phyloP scores from a whole-genome alignment of 371 early-diverging fungal species.

The Rhizomucor pusillus region DNA sequence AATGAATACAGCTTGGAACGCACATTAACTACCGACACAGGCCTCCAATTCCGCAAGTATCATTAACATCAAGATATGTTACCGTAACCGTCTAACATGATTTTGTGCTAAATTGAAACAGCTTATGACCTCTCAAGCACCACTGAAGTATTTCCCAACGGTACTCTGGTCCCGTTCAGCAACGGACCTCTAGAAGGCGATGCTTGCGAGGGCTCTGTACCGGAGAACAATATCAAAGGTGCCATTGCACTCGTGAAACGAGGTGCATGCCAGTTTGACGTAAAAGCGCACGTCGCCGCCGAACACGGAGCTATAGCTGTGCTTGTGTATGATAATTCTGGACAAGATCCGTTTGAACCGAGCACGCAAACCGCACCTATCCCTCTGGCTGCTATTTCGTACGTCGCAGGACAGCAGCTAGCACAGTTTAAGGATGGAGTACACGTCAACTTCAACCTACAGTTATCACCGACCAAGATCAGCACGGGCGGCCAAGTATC shows the following conservation, averaged over 20 bases:
- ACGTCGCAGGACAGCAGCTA: slow-evolving; percentile 17
- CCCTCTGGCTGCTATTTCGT: slow-evolving; percentile 34
- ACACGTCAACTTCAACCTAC: slow-evolving; percentile 4
- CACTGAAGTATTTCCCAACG: slow-evolving; percentile 22
- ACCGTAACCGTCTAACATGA: too few species aligned
- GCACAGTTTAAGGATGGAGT: background rate
- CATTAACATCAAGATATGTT: background rate
- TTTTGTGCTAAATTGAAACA: slow-evolving; percentile 7
- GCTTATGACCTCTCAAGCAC: slow-evolving; percentile 26
- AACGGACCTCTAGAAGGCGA: slow-evolving; percentile 6
- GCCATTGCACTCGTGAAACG: slow-evolving; percentile 54
- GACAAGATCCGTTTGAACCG: slow-evolving; percentile 14
- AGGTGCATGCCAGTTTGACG: slow-evolving; percentile 59
- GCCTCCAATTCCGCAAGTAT: slow-evolving; percentile 19
- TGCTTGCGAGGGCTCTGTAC: slow-evolving; percentile 23
- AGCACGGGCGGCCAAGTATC: slow-evolving; percentile 33
- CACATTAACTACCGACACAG: slow-evolving; percentile 10
- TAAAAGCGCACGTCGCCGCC: slow-evolving; percentile 42
- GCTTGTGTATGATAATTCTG: slow-evolving; percentile 40
- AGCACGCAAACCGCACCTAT: slow-evolving; percentile 13
- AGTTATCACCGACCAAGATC: slow-evolving; percentile 7
- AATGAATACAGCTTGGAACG: slow-evolving; percentile 31
- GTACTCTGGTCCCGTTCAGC: slow-evolving; percentile 27
- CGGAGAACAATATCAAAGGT: slow-evolving; percentile 23
- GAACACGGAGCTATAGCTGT: slow-evolving; percentile 52